Percentiles rank a stretch among this genome's conserved stretches.
Evolutionary conservation across 768 basidiomycete species (phyloP).

Genomic region (Candolleomyces efflorescens): DNA sequence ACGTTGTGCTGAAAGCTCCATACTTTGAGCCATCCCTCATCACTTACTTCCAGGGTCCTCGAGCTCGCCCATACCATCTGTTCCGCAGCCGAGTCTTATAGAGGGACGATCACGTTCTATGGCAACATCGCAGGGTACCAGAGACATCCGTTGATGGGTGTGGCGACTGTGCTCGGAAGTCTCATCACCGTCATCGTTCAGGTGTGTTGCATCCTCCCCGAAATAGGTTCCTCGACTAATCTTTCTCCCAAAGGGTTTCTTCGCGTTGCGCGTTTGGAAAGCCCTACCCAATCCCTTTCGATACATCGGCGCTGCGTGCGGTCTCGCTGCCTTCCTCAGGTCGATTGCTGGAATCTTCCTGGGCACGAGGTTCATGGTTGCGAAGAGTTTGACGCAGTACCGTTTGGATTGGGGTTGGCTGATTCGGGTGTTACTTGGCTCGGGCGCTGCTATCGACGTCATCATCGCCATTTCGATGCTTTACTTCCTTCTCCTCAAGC

Average conservation of each 20-base stretch:
- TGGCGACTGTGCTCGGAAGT: constrained; percentile 8
- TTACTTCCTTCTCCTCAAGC: constrained; percentile 22
- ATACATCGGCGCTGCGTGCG: constrained; percentile 23
- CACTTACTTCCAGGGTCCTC: constrained; percentile 4
- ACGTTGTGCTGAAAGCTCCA: not conserved
- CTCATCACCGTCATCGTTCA: constrained; percentile 12
- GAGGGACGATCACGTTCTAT: constrained; percentile 1
- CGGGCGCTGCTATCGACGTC: constrained; percentile 26
- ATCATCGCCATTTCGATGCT: constrained; percentile 27
- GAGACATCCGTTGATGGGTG: constrained; percentile 5
- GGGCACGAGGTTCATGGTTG: constrained; percentile 18
- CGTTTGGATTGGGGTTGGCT: constrained; percentile 24
- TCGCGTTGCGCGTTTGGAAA: constrained; percentile 24
- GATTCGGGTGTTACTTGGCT: constrained; percentile 23
- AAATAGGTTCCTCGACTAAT: too few relatives aligned
- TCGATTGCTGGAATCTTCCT: constrained; percentile 24
- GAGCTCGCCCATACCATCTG: constrained; percentile 11
- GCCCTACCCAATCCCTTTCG: constrained; percentile 24
- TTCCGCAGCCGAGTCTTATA: constrained; percentile 9
- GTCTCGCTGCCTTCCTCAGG: constrained; percentile 20
- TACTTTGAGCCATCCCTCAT: not conserved
- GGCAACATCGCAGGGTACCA: not conserved
- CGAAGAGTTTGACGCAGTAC: constrained; percentile 15
- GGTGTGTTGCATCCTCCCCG: not conserved
- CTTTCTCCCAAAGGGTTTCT: constrained; percentile 21